These are phyloP conservation scores for Lasiodiplodia sp. DNA, from an alignment of 2,329 filamentous ascomycete genomes.

Conservation along the genomic window DNA sequence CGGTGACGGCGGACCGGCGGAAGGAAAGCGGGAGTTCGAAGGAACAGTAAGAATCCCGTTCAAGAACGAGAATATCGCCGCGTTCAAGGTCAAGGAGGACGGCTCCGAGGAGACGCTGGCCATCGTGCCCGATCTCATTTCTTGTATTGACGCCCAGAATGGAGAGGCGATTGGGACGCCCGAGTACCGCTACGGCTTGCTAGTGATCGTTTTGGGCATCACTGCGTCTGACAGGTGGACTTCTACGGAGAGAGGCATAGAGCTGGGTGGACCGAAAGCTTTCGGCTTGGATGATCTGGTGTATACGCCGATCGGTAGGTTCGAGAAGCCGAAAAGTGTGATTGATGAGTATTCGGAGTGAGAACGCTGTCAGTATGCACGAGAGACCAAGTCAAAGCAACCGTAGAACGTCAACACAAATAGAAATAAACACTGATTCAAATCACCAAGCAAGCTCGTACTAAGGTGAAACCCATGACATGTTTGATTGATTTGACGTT, in stretches of 20 bases:
- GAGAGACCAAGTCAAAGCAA: background rate
- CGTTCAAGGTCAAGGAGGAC: conserved; percentile 37
- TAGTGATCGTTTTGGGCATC: conserved; percentile 62
- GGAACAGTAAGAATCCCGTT: conserved; percentile 36
- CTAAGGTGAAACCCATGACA: no score
- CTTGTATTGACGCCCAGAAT: conserved; percentile 55
- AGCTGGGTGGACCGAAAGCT: conserved; percentile 58
- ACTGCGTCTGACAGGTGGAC: conserved; percentile 64
- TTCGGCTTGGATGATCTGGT: conserved; percentile 58
- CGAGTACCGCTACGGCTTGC: conserved; percentile 62
- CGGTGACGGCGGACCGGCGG: background rate
- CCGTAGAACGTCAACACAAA: background rate
- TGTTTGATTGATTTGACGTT: conserved; percentile 9
- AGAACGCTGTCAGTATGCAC: background rate
- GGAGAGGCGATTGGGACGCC: conserved; percentile 61
- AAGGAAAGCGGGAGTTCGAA: conserved; percentile 1
- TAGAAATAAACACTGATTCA: background rate
- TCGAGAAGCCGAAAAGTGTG: conserved; percentile 60
- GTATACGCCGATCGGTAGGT: conserved; percentile 60
- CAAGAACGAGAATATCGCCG: conserved; percentile 42
- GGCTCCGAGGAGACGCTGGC: conserved; percentile 49
- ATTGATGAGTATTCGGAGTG: conserved; percentile 55
- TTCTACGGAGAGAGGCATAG: conserved; percentile 55
- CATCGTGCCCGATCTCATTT: conserved; percentile 53
- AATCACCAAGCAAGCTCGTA: background rate